Percentiles rank a stretch among this genome's conserved stretches.
Evolutionary conservation across 2,329 filamentous ascomycete genomes (phyloP).

Genomic region (Bipolaris zeicola): DNA sequence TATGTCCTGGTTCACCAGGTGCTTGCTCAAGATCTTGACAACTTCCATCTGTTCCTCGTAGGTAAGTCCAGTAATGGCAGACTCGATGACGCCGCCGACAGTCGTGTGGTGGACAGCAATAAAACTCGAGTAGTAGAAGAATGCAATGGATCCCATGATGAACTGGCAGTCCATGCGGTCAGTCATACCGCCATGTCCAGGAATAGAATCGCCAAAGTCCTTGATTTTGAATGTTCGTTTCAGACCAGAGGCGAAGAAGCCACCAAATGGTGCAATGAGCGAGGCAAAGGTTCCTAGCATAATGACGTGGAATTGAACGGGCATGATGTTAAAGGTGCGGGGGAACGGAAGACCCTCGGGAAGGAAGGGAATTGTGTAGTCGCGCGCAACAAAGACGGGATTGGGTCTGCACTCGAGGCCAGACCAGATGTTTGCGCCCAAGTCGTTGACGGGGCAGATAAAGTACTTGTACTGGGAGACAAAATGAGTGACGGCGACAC

Average conservation of each 20-base stretch:
- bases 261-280: constrained; percentile 94
- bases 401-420: constrained; percentile 90
- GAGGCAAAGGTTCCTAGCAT: constrained; percentile 92
- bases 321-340: constrained; percentile 76
- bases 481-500: constrained; percentile 78
- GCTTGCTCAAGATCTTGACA: constrained; percentile 65
- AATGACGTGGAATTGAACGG: constrained; percentile 92
- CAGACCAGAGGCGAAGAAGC: constrained; percentile 96
- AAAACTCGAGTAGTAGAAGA: constrained; percentile 98
- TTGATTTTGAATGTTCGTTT: constrained; percentile 99
- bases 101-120: constrained; percentile 86
- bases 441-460: constrained; percentile 95
- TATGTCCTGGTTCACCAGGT: constrained; percentile 67
- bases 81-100: constrained; percentile 86
- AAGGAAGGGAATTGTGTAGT: constrained; percentile 68
- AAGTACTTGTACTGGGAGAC: constrained; percentile 95
- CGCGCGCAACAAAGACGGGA: constrained; percentile 82
- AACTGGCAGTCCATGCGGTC: constrained; percentile 99
- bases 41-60: constrained; percentile 88
- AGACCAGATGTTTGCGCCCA: constrained; percentile 90
- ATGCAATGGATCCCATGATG: constrained; percentile 99
- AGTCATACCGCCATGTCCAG: constrained; percentile 96
- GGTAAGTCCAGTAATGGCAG: constrained; percentile 85
- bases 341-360: constrained; percentile 60
- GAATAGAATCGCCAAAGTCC: constrained; percentile 98